Evolutionary conservation across 2,329 filamentous ascomycete genomes (phyloP), one percentile per base, ranked within the genome.

Genomic region (Berkeleyomyces rouxiae): DNA sequence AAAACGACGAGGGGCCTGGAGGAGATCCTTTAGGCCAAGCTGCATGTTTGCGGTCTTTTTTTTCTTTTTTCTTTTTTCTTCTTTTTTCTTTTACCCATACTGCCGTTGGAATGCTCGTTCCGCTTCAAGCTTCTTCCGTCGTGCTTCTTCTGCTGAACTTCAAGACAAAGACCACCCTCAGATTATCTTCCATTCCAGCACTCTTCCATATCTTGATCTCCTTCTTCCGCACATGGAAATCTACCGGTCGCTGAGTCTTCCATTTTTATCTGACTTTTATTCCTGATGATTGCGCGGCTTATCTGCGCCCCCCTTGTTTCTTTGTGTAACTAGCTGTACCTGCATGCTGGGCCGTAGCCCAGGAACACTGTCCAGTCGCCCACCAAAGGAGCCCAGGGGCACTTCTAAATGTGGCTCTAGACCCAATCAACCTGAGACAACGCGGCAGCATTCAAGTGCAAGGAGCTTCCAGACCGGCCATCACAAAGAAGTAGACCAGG

Each of bases 261-360:
- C 5, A 3, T 49, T 63, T 66, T 58, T 66, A 67, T 62, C 44
- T 65, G 59, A 67, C 10, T 65, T 65, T 67, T 11, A 31, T 36
- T 33, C 6, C 9, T 51, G 33, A 51, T 51, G 16, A 11, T 58
- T 36, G 13, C 11, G n/a, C 57, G 37, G n/a, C 40, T 46, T 13
- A 33, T 55, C 49, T 13, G 40, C 5, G 42, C 44, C 23, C 23
- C 23, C 23, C 11, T 39, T 61, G 40, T 61, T 16, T 49, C 36
- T 16, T 46, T 37, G 36, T 39, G 59, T 49, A 43, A 61, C 42
- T 49, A 43, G 49, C 16, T 55, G 44, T 47, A 33, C 46, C 59
- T 61, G 33, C 44, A 16, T 55, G 13, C 13, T 4, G 47, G 31
- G 47, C n/a, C 33, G 11, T n/a, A 37, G n/a, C 51, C 51, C 33